Percentiles rank a stretch among this genome's conserved stretches.
phyloP scores from a whole-genome alignment of 208 protist species.

The Herpetomonas samuelpessoai region DNA sequence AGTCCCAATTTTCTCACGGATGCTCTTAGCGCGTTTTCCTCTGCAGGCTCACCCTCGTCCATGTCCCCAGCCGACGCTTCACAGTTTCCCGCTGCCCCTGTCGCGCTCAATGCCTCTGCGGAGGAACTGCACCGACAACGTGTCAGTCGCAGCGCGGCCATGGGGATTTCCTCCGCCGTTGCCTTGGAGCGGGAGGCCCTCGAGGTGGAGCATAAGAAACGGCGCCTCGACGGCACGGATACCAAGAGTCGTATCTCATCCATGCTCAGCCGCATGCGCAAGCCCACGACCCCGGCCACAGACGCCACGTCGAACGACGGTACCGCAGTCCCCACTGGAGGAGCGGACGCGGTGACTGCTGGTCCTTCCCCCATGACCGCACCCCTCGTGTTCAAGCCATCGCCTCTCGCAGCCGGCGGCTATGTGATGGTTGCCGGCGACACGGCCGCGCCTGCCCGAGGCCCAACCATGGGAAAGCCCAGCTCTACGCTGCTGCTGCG shows the following conservation, averaged over 20 bases:
- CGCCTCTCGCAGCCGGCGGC: constrained; percentile 60
- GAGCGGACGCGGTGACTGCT: not conserved
- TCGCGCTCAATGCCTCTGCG: constrained; percentile 43
- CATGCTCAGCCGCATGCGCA: constrained; percentile 56
- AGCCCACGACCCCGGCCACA: constrained; percentile 11
- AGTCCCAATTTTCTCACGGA: constrained; percentile 9
- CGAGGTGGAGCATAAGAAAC: constrained; percentile 57
- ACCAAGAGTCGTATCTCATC: constrained; percentile 49
- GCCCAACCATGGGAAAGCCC: constrained; percentile 44
- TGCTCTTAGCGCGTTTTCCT: no score
- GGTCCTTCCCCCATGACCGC: constrained; percentile 13
- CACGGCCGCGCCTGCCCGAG: constrained; percentile 1
- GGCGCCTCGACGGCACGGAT: constrained; percentile 54
- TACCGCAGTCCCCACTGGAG: no score
- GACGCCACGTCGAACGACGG: no score
- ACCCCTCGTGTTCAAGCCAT: constrained; percentile 60
- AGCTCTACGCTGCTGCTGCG: constrained; percentile 78
- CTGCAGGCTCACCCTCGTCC: constrained; percentile 5
- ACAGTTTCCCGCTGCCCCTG: not conserved
- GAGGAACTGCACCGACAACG: constrained; percentile 78
- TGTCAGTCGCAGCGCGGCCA: constrained; percentile 59
- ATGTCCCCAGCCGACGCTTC: not conserved
- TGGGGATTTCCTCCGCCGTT: constrained; percentile 68
- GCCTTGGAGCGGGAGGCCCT: constrained; percentile 58
- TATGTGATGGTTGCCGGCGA: constrained; percentile 42